Conservation (phyloP, 2,329 filamentous ascomycete species). For the Fusarium bulbicola region DNA sequence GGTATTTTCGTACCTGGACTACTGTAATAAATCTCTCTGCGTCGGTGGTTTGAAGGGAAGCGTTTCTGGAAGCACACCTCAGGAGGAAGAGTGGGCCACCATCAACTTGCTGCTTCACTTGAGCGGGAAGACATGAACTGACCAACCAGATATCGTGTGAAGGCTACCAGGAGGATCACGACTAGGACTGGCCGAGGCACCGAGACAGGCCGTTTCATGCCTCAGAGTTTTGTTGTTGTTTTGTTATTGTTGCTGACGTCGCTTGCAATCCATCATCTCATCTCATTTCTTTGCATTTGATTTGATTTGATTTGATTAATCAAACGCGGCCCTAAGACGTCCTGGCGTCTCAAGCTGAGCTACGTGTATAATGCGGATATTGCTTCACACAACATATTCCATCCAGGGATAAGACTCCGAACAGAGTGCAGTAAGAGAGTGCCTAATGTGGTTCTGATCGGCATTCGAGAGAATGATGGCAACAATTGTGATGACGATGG, state of each 20-base stretch:
- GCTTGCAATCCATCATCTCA: constrained; percentile 6
- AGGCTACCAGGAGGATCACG: constrained; percentile 12
- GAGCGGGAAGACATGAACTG: constrained; percentile 26
- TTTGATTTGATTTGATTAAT: constrained; percentile 23
- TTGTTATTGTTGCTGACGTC: constrained; percentile 12
- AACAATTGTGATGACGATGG: constrained; percentile 28
- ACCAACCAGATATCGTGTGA: constrained; percentile 25
- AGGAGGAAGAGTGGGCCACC: constrained; percentile 24
- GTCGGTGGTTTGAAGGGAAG: constrained; percentile 15
- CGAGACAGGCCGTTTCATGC: constrained; percentile 20
- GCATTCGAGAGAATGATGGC: constrained; percentile 3
- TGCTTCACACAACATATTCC: constrained; percentile 8
- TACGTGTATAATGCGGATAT: constrained; percentile 13
- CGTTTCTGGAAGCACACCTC: constrained; percentile 43
- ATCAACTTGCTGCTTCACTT: constrained; percentile 13
- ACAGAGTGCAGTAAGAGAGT: constrained; percentile 8
- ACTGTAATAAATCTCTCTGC: constrained; percentile 22
- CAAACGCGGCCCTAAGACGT: constrained; percentile 4
- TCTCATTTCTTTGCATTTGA: constrained; percentile 7
- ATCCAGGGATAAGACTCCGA: background rate
- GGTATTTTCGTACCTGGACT: constrained; percentile 34
- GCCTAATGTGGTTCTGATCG: constrained; percentile 23
- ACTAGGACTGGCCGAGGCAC: constrained; percentile 19
- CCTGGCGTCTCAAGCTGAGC: constrained; percentile 7
- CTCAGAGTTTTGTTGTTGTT: constrained; percentile 22